phyloP scores from a whole-genome alignment of 805 yeast genomes.

The Starmerella ratchasimensis region DNA sequence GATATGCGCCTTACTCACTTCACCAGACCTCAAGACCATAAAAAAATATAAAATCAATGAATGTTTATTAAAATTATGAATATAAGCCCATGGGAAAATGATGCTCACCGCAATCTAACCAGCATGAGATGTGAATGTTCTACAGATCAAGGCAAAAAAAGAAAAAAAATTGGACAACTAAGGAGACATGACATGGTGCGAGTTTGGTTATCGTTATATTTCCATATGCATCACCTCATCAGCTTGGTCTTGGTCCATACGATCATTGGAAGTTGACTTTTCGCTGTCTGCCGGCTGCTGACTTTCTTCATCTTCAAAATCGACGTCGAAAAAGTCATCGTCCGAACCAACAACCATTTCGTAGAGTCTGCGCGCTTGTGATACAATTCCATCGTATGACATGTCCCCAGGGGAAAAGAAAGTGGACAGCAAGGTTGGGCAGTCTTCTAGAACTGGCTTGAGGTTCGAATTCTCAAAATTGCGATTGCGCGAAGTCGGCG shows the following conservation, averaged over 20 bases:
- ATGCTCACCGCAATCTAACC: too few relatives aligned
- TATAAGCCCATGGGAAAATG: too few relatives aligned
- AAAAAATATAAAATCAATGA: too few relatives aligned
- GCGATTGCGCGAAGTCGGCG: slow-evolving; percentile 26
- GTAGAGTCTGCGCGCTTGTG: slow-evolving; percentile 65
- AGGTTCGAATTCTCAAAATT: slow-evolving; percentile 11
- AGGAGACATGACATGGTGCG: too few relatives aligned
- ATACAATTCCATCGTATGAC: slow-evolving; percentile 79
- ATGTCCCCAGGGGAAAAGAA: slow-evolving; percentile 73
- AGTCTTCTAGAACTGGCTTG: slow-evolving; percentile 19
- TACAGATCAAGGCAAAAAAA: too few relatives aligned
- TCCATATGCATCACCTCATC: slow-evolving; percentile 25
- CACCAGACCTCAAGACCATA: too few relatives aligned
- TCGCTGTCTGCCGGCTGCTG: slow-evolving; percentile 63
- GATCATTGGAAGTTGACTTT: slow-evolving; percentile 17
- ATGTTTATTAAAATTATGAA: too few relatives aligned
- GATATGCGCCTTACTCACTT: too few relatives aligned
- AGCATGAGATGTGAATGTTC: too few relatives aligned
- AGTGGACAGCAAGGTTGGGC: slow-evolving; percentile 27
- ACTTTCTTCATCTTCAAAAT: slow-evolving; percentile 88
- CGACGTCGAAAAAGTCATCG: slow-evolving; percentile 92
- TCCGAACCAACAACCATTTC: slow-evolving; percentile 76
- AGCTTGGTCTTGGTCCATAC: slow-evolving; percentile 28
- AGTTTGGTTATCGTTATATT: too few relatives aligned
- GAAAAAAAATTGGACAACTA: too few relatives aligned